phyloP scores from a whole-genome alignment of 2,329 filamentous ascomycete species.

The Emergomyces africanus region DNA sequence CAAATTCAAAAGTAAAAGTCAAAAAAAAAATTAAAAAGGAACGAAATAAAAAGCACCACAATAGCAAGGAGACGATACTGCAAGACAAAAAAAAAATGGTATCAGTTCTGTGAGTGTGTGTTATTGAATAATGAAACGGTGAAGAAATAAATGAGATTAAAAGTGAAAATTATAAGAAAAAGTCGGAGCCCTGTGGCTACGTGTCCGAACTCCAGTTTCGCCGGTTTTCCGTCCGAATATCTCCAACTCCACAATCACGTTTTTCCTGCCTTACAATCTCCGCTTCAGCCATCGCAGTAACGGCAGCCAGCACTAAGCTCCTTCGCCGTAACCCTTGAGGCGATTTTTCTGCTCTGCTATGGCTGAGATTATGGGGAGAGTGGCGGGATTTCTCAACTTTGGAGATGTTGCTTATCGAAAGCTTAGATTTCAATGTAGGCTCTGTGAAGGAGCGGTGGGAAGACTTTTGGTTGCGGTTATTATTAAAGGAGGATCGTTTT shows the following conservation, averaged over 20 bases:
- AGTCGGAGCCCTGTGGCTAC: too few species aligned
- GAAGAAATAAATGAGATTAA: neutral
- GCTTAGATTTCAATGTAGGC: neutral
- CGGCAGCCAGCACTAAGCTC: conserved; percentile 12
- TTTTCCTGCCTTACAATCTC: conserved; percentile 1
- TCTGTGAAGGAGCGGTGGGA: neutral
- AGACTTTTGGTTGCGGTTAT: neutral
- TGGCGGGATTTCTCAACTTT: conserved; percentile 1
- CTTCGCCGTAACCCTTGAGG: conserved; percentile 8
- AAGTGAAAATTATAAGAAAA: neutral
- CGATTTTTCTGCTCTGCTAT: neutral
- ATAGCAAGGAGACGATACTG: neutral
- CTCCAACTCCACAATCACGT: neutral
- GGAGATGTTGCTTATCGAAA: neutral
- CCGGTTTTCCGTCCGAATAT: neutral
- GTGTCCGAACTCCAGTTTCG: neutral
- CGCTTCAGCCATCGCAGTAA: conserved; percentile 9
- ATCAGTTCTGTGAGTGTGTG: neutral
- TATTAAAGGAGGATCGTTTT: neutral
- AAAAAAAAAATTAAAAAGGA: neutral
- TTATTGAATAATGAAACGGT: neutral
- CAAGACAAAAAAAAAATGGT: neutral
- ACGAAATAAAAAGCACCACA: neutral
- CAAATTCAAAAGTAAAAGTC: neutral
- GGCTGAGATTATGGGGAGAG: neutral